Evolutionary conservation across 2,329 filamentous ascomycete genomes (phyloP).

Genomic region (Sphaerulina populicola): DNA sequence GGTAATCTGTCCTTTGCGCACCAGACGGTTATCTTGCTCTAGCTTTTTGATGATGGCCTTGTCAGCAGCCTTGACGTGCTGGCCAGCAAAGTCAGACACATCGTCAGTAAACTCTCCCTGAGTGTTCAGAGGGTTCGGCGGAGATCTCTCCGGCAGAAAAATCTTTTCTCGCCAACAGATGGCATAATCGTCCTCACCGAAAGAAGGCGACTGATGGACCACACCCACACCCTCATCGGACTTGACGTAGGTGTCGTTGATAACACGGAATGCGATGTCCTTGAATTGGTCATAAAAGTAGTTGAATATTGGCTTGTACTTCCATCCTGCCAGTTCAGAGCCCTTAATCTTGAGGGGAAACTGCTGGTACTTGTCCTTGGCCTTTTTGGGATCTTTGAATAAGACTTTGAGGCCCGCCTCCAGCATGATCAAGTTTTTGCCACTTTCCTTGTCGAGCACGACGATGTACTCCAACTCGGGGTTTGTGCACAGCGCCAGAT

Average conservation of each 20-base stretch:
- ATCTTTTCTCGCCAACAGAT: constrained; percentile 68
- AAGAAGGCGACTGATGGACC: constrained; percentile 87
- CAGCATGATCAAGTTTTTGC: constrained; percentile 76
- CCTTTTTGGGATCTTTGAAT: constrained; percentile 94
- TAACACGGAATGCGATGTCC: constrained; percentile 69
- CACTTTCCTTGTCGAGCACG: constrained; percentile 71
- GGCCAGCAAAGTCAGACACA: constrained; percentile 71
- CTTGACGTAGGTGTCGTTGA: constrained; percentile 80
- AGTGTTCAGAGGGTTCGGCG: constrained; percentile 88
- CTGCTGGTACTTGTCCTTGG: constrained; percentile 83
- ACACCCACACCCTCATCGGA: constrained; percentile 86
- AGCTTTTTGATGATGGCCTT: constrained; percentile 87
- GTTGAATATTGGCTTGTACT: constrained; percentile 78
- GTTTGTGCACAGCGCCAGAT: constrained; percentile 67
- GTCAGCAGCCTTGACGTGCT: constrained; percentile 86
- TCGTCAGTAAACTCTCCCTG: constrained; percentile 68
- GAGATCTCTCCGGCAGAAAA: constrained; percentile 64
- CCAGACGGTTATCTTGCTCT: constrained; percentile 64
- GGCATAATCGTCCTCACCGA: constrained; percentile 93
- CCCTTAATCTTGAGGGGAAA: constrained; percentile 66
- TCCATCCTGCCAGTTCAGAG: constrained; percentile 77
- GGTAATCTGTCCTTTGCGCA: constrained; percentile 77
- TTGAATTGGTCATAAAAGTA: constrained; percentile 89
- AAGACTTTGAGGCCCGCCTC: constrained; percentile 72
- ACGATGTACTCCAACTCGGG: constrained; percentile 83